These are phyloP conservation scores for Penicillium sp. DNA, from an alignment of 2,329 filamentous ascomycete species.

Conservation along the genomic window DNA sequence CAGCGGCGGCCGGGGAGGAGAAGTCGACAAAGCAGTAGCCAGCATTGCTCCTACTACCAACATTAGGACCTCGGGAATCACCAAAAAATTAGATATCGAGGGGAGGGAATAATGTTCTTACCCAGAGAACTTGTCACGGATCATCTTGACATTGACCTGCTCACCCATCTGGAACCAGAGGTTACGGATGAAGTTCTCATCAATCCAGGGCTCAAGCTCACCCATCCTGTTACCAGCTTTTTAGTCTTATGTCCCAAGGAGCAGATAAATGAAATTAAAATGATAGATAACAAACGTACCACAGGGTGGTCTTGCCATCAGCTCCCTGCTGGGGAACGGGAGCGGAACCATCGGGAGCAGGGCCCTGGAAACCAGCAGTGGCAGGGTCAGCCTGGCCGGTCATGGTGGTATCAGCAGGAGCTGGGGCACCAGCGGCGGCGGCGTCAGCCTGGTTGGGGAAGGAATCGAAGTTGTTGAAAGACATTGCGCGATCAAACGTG, in stretches of 20 bases:
- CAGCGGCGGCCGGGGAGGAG: slow-evolving; percentile 74
- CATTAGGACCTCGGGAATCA: slow-evolving; percentile 35
- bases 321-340: slow-evolving; percentile 51
- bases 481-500: slow-evolving; percentile 52
- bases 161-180: slow-evolving; percentile 93
- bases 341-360: slow-evolving; percentile 45
- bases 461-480: slow-evolving; percentile 65
- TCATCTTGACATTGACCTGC: slow-evolving; percentile 98
- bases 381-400: slow-evolving; percentile 59
- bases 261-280: neutral
- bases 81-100: slow-evolving; percentile 6
- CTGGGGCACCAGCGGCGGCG: slow-evolving; percentile 49
- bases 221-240: slow-evolving; percentile 72
- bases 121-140: slow-evolving; percentile 98
- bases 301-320: slow-evolving; percentile 58
- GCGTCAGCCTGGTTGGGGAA: slow-evolving; percentile 62
- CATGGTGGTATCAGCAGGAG: slow-evolving; percentile 55
- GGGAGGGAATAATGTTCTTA: slow-evolving; percentile 47
- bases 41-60: slow-evolving; percentile 70
- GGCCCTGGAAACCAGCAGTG: slow-evolving; percentile 51
- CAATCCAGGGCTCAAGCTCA: slow-evolving; percentile 98
- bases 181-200: slow-evolving; percentile 96
- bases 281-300: slow-evolving; percentile 39
- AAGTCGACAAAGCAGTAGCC: slow-evolving; percentile 99
- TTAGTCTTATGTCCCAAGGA: neutral